Evolutionary conservation across 768 basidiomycete species (phyloP).

Genomic region (Infundibulicybe gibba): DNA sequence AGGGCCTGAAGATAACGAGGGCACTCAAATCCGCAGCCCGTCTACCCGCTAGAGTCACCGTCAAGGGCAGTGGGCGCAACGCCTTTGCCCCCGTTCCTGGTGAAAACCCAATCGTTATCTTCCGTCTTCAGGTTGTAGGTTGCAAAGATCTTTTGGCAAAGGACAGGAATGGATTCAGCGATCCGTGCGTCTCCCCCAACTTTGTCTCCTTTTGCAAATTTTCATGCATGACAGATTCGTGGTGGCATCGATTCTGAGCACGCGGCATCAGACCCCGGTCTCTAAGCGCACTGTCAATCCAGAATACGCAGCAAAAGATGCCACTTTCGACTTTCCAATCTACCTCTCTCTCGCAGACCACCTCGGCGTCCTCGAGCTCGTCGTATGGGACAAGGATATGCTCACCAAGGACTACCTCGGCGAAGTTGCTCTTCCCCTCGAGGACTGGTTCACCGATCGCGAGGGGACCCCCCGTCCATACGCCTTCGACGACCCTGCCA

Average conservation of each 20-base stretch:
- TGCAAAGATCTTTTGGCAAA: constrained; percentile 61
- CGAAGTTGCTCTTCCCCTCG: constrained; percentile 74
- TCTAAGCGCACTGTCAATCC: constrained; percentile 73
- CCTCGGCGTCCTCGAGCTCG: constrained; percentile 75
- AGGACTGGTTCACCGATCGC: constrained; percentile 66
- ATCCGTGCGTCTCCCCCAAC: constrained; percentile 54
- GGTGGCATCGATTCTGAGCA: constrained; percentile 57
- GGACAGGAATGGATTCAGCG: constrained; percentile 66
- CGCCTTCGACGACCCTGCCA: constrained; percentile 59
- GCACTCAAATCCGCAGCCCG: constrained; percentile 58
- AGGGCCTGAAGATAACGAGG: constrained; percentile 45
- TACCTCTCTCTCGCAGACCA: constrained; percentile 72
- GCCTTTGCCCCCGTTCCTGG: constrained; percentile 44
- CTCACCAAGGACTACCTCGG: constrained; percentile 92
- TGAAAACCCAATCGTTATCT: constrained; percentile 62
- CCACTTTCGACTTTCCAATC: constrained; percentile 89
- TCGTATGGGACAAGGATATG: constrained; percentile 94
- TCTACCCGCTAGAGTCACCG: constrained; percentile 44
- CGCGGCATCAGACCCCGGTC: constrained; percentile 69
- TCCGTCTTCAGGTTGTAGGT: constrained; percentile 65
- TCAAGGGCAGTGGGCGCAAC: constrained; percentile 26
- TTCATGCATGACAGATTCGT: constrained; percentile 49
- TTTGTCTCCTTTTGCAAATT: neutral
- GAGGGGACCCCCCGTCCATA: constrained; percentile 33
- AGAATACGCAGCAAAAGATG: constrained; percentile 56